Evolutionary conservation across 139 green algal genomes (phyloP).

Genomic region (Chlorella sp.): DNA sequence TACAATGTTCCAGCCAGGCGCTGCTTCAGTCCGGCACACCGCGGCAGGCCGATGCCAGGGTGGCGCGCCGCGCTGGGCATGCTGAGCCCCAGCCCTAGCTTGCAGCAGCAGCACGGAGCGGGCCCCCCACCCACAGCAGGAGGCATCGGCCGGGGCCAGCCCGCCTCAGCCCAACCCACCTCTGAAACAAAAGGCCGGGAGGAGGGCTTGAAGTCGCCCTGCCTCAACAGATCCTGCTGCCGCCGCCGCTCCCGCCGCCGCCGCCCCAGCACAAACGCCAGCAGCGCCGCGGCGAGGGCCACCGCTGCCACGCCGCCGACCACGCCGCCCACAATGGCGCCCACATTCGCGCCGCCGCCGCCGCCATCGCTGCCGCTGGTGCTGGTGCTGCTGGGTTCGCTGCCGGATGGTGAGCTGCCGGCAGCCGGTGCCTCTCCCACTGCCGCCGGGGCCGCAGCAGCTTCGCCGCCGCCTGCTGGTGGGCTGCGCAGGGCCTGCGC

Average conservation of each 20-base stretch:
- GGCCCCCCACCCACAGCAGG: no score
- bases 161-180: background rate
- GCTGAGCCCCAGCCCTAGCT: no score
- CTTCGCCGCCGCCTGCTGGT: background rate
- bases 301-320: slow-evolving; percentile 1
- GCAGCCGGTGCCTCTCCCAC: background rate
- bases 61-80: no score
- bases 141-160: no score
- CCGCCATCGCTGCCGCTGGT: background rate
- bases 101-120: no score
- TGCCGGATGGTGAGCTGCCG: background rate
- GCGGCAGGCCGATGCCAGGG: no score
- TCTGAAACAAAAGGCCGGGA: slow-evolving; percentile 18
- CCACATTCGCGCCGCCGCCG: background rate
- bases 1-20: no score
- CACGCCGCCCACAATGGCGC: background rate
- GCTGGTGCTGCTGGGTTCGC: background rate
- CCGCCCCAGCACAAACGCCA: background rate
- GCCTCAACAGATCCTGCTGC: background rate
- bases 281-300: background rate
- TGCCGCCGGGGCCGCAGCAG: background rate
- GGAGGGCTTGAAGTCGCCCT: background rate
- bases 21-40: no score
- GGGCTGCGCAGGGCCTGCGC: background rate
- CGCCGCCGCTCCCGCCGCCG: background rate